phyloP scores from a whole-genome alignment of 225 moss, liverwort and hornwort genomes.

The Thuidium tamariscinum region DNA sequence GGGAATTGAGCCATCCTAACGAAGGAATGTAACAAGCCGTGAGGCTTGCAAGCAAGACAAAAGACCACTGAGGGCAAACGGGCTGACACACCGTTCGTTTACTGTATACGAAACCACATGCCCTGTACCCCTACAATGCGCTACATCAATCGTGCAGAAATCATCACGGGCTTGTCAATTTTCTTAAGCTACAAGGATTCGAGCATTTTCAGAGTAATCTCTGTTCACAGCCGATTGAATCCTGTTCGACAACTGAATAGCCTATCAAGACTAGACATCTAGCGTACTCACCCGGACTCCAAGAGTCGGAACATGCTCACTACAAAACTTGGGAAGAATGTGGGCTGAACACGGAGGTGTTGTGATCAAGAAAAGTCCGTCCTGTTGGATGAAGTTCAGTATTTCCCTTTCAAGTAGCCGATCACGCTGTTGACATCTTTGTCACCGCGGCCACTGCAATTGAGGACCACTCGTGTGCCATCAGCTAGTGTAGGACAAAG shows the following conservation, averaged over 20 bases:
- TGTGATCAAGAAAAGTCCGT: neutral
- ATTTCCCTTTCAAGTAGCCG: conserved; percentile 47
- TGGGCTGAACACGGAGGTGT: neutral
- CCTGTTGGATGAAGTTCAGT: neutral
- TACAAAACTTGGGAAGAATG: conserved; percentile 1
- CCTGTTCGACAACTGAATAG: neutral
- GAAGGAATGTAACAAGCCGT: neutral
- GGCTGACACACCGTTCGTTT: neutral
- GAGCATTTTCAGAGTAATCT: neutral
- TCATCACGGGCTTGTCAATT: neutral
- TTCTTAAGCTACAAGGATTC: neutral
- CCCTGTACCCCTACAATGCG: too few species aligned
- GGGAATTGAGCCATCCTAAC: neutral
- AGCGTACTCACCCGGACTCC: neutral
- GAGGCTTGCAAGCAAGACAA: neutral
- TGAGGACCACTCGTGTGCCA: conserved; percentile 66
- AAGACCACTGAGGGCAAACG: neutral
- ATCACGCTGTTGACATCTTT: conserved; percentile 93
- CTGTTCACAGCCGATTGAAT: neutral
- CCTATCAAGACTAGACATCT: neutral
- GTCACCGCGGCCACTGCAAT: conserved; percentile 92
- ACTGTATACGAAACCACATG: neutral
- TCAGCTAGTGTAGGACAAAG: conserved; percentile 78
- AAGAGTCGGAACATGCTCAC: neutral
- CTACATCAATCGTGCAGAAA: neutral